phyloP scores from a whole-genome alignment of 495 filamentous ascomycete species.

The Cudoniella acicularis region DNA sequence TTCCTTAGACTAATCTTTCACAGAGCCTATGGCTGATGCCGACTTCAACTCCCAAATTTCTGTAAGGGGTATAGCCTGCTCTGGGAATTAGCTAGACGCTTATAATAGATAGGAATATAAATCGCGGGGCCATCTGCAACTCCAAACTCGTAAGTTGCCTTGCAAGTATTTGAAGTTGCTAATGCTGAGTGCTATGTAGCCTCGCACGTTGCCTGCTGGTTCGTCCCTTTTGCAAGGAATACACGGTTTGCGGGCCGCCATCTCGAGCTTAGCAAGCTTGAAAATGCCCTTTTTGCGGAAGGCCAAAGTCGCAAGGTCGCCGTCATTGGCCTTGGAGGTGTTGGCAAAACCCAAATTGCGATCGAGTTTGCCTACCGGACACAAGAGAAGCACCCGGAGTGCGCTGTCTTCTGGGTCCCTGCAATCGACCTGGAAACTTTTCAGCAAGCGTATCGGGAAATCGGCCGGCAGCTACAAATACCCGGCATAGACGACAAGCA shows the following conservation, averaged over 20 bases:
- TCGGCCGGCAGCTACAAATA: conserved; percentile 1
- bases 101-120: no score
- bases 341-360: conserved; percentile 13
- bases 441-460: conserved; percentile 8
- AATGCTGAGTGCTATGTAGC: no score
- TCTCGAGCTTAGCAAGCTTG: conserved; percentile 1
- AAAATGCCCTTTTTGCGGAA: background rate
- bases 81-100: no score
- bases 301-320: conserved; percentile 5
- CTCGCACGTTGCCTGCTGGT: no score
- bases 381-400: conserved; percentile 1
- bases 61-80: no score
- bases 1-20: no score
- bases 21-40: no score
- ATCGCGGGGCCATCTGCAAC: no score
- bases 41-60: no score
- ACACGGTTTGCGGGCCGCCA: conserved; percentile 9
- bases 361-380: conserved; percentile 13
- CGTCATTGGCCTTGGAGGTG: conserved; percentile 16
- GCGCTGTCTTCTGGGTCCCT: conserved; percentile 14
- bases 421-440: conserved; percentile 11
- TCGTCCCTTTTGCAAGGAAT: conserved; percentile 15
- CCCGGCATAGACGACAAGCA: conserved; percentile 2
- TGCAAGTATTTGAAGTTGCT: no score
- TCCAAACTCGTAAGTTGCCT: no score